phyloP scores from a whole-genome alignment of 1,139 yeast genomes.

The Nematodospora anomalae region DNA sequence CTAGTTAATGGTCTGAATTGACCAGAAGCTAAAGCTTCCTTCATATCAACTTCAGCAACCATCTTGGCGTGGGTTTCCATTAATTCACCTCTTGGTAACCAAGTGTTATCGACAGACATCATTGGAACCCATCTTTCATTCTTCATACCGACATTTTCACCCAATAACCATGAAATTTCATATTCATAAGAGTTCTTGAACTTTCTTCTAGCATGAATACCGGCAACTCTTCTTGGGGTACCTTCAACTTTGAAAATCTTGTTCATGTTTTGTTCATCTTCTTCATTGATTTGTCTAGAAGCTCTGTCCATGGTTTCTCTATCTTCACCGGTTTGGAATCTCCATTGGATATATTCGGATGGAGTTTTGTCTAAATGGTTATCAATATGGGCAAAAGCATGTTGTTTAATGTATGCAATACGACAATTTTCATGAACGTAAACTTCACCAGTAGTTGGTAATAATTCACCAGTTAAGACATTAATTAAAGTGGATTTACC shows the following conservation, averaged over 20 bases:
- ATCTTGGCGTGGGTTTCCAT: conserved; percentile 97
- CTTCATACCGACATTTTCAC: conserved; percentile 99
- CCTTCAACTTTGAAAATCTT: conserved; percentile 98
- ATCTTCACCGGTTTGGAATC: conserved; percentile 99
- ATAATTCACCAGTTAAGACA: conserved; percentile 98
- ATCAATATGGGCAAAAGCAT: conserved; percentile 99
- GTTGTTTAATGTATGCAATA: conserved; percentile 99
- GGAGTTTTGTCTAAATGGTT: conserved; percentile 99
- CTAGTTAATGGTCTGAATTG: conserved; percentile 99
- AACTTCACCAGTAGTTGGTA: conserved; percentile 97
- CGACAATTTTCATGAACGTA: conserved; percentile 99
- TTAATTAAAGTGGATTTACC: conserved; percentile 99
- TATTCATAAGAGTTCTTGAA: conserved; percentile 99
- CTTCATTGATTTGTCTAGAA: conserved; percentile 95
- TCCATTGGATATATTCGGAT: conserved; percentile 99
- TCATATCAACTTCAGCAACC: conserved; percentile 99
- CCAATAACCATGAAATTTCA: conserved; percentile 94
- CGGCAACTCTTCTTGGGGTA: conserved; percentile 95
- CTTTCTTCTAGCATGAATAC: conserved; percentile 97
- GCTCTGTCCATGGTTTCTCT: conserved; percentile 99
- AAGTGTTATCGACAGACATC: conserved; percentile 99
- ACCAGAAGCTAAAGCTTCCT: conserved; percentile 99
- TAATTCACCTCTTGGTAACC: conserved; percentile 99
- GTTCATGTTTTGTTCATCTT: conserved; percentile 98
- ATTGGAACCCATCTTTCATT: conserved; percentile 99